phyloP scores from a whole-genome alignment of 2,329 filamentous ascomycete species.

The Canariomyces notabilis region DNA sequence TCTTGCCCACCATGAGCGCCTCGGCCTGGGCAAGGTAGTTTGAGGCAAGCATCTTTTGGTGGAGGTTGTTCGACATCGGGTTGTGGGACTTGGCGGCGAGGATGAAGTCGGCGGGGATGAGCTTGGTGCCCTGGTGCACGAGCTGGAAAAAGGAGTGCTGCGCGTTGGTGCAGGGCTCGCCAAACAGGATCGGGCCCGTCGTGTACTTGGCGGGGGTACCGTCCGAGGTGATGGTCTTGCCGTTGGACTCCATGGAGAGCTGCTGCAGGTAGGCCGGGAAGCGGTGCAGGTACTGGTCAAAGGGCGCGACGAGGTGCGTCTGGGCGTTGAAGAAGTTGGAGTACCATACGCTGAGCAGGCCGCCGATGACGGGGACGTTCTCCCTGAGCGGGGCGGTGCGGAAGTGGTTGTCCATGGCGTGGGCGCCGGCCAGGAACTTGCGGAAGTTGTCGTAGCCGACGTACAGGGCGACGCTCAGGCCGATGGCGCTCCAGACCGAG shows the following conservation, averaged over 20 bases:
- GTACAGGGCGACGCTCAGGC: constrained; percentile 88
- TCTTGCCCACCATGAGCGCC: constrained; percentile 88
- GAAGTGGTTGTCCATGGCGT: constrained; percentile 99
- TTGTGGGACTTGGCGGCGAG: constrained; percentile 95
- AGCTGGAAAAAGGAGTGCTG: constrained; percentile 99
- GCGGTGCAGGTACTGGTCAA: constrained; percentile 98
- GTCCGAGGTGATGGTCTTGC: constrained; percentile 91
- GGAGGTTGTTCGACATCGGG: constrained; percentile 83
- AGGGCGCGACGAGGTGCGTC: constrained; percentile 94
- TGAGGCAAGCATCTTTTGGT: constrained; percentile 93
- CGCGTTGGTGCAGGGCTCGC: constrained; percentile 96
- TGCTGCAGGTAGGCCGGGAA: constrained; percentile 99
- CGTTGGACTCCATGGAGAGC: constrained; percentile 99
- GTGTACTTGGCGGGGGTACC: constrained; percentile 93
- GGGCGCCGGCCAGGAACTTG: constrained; percentile 87
- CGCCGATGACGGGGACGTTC: constrained; percentile 91
- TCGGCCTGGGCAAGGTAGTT: constrained; percentile 90
- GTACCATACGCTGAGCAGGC: constrained; percentile 96
- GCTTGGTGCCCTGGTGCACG: constrained; percentile 96
- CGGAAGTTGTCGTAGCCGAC: constrained; percentile 98
- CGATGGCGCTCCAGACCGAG: constrained; percentile 98
- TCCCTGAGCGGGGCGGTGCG: constrained; percentile 80
- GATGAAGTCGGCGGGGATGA: constrained; percentile 98
- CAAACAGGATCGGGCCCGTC: constrained; percentile 91
- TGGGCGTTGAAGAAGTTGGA: constrained; percentile 98